A percentile compares a stretch with the other conserved stretches of the same genome.
Conservation (phyloP, 1,284 basidiomycete genomes). For the Dichomitus squalens region DNA sequence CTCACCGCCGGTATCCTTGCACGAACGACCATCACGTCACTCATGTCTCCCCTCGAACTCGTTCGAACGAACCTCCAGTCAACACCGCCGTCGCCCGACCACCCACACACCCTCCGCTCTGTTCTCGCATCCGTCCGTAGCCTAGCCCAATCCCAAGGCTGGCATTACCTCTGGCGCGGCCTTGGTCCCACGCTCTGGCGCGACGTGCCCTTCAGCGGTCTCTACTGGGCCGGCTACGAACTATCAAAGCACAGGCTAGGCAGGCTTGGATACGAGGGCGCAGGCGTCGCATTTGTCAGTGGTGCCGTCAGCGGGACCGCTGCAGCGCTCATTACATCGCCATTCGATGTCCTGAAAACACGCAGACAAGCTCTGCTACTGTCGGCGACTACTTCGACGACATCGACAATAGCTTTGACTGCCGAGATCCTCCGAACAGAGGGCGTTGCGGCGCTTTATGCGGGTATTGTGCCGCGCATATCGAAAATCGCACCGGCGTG, state of each 20-base stretch:
- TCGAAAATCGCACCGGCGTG: constrained; percentile 99
- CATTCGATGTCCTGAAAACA: constrained; percentile 97
- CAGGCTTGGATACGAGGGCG: constrained; percentile 58
- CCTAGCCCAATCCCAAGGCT: constrained; percentile 66
- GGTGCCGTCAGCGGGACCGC: constrained; percentile 82
- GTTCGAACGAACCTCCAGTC: constrained; percentile 94
- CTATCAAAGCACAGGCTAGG: constrained; percentile 59
- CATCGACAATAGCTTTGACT: constrained; percentile 63
- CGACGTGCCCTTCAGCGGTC: constrained; percentile 95
- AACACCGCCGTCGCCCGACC: constrained; percentile 66
- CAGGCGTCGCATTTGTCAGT: constrained; percentile 78
- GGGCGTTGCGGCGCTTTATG: constrained; percentile 79
- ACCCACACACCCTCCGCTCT: constrained; percentile 75
- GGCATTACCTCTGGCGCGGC: constrained; percentile 84
- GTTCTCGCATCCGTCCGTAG: constrained; percentile 64
- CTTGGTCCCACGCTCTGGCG: constrained; percentile 93
- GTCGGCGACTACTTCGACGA: constrained; percentile 44
- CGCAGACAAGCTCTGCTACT: constrained; percentile 79
- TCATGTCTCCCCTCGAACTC: constrained; percentile 91
- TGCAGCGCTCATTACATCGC: constrained; percentile 90
- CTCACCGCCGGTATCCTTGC: constrained; percentile 85
- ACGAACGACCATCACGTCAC: constrained; percentile 77
- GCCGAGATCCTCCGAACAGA: constrained; percentile 77
- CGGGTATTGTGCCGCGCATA: constrained; percentile 86
- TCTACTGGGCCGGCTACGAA: constrained; percentile 88